phyloP scores from a whole-genome alignment of 129 eudicot genomes.

The Pseudognaphalium luteoalbum region DNA sequence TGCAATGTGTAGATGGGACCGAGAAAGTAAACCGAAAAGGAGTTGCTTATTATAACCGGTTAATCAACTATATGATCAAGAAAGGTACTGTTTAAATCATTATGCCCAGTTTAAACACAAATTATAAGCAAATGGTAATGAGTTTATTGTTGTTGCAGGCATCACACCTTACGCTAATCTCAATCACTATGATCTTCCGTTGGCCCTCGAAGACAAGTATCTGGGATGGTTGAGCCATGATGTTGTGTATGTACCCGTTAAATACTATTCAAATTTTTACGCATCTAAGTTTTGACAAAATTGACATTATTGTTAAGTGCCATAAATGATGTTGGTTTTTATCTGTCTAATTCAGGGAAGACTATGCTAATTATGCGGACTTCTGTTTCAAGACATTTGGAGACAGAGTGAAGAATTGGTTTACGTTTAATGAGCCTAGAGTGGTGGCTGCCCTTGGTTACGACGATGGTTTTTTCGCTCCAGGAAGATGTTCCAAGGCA shows the following conservation, averaged over 20 bases:
- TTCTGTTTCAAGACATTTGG: conserved; percentile 89
- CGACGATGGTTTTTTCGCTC: conserved; percentile 68
- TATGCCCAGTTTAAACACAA: not conserved
- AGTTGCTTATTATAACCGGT: conserved; percentile 77
- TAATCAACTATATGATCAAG: conserved; percentile 71
- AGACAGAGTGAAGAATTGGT: conserved; percentile 87
- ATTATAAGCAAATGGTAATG: not conserved
- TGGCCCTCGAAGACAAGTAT: conserved; percentile 71
- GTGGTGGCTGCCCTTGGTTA: conserved; percentile 85
- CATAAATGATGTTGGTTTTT: not conserved
- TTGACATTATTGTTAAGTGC: no score
- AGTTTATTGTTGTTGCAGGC: conserved; percentile 42
- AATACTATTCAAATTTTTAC: not conserved
- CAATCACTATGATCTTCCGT: conserved; percentile 87
- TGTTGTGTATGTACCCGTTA: conserved; percentile 60
- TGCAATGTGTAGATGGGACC: conserved; percentile 57
- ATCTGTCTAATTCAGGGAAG: conserved; percentile 48
- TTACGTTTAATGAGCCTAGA: conserved; percentile 84
- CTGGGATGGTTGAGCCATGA: conserved; percentile 65
- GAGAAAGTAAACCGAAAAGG: conserved; percentile 77
- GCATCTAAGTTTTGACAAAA: no score
- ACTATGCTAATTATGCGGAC: conserved; percentile 81
- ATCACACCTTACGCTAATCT: conserved; percentile 89
- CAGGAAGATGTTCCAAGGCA: conserved; percentile 79
- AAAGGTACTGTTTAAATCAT: conserved; percentile 41